Base-by-base conservation (phyloP, 140 eudicot species). In the Senecio squalidus region DNA sequence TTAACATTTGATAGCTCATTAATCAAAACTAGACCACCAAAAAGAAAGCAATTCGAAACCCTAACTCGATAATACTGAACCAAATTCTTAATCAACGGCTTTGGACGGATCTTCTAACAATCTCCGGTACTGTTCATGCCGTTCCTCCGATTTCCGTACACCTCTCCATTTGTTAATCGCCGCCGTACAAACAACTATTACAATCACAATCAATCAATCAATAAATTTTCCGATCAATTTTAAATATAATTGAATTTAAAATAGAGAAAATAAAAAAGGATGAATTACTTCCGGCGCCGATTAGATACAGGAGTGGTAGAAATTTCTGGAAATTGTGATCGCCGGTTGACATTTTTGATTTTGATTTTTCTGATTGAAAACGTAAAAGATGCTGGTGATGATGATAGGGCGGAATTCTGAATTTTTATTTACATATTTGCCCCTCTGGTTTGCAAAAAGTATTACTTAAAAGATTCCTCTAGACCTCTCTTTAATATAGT, bases 241-340 rank as follows among this genome's bases (percentile, higher is more conserved):
- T 9, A 21, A 5, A 47, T 48, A 2, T 3, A 23, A 23, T 2
- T 22, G 15, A 48, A 22, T 28, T 4, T 48, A 48, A 38, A 16
- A 34, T 18, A 31, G 28, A 29, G 15, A 16, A 4, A 70, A 38
- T 4, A 20, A 22, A 24, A 45, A 57, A 11, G 54, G 5, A 58
- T 33, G 36, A 33, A 67, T 71, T 81, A 88, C 96, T 66, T 74
- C 94, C 94, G 67, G 94, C 96, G 74, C 90, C 96, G 71, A 78
- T 80, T 70, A 87, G 60, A 80, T 56, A 80, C 17, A 80, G 40
- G 50, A 83, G 73, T 14, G 83, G 85, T 17, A 49, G 61, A 38
- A 86, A 62, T 75, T 84, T 87, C 23, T 67, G 75, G 22, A 66
- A 79, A 58, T 68, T 83, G 21, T 69, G 81, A 34, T 78, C 96